phyloP scores from a whole-genome alignment of 352 stramenopile species.

The Globisporangium ultimum region DNA sequence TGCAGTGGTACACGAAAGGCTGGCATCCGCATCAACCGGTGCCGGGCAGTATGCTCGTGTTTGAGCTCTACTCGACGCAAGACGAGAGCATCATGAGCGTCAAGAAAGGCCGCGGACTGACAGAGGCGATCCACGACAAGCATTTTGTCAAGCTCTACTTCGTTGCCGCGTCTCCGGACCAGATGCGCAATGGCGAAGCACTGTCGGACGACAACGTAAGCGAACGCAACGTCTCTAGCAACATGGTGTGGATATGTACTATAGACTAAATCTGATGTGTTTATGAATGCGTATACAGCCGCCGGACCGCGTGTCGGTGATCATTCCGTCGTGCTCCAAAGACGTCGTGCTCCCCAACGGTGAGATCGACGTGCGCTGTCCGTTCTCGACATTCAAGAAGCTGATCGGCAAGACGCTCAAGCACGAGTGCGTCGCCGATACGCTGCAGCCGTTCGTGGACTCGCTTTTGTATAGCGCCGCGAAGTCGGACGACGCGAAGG shows the following conservation, averaged over 20 bases:
- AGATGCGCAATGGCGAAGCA: conserved; percentile 64
- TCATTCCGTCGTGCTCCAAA: conserved; percentile 67
- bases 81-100: conserved; percentile 19
- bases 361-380: conserved; percentile 45
- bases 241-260: too few relatives aligned
- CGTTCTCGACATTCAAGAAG: conserved; percentile 64
- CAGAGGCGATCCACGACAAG: conserved; percentile 14
- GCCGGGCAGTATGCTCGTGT: conserved; percentile 71
- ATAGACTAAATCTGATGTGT: not conserved
- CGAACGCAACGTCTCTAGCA: not conserved
- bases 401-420: conserved; percentile 64
- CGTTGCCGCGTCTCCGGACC: conserved; percentile 56
- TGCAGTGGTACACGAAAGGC: conserved; percentile 68
- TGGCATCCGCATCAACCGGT: conserved; percentile 75
- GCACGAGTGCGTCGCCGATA: conserved; percentile 63
- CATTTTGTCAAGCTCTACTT: conserved; percentile 76
- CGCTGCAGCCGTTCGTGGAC: conserved; percentile 64
- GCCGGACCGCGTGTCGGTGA: conserved; percentile 57
- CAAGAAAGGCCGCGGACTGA: conserved; percentile 10
- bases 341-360: conserved; percentile 47
- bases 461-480: conserved; percentile 23
- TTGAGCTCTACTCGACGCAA: conserved; percentile 57
- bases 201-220: conserved; percentile 57
- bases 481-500: not conserved
- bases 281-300: conserved; percentile 31